Conservation (phyloP, 2,329 filamentous ascomycete genomes). For the Trichoderma sp. region DNA sequence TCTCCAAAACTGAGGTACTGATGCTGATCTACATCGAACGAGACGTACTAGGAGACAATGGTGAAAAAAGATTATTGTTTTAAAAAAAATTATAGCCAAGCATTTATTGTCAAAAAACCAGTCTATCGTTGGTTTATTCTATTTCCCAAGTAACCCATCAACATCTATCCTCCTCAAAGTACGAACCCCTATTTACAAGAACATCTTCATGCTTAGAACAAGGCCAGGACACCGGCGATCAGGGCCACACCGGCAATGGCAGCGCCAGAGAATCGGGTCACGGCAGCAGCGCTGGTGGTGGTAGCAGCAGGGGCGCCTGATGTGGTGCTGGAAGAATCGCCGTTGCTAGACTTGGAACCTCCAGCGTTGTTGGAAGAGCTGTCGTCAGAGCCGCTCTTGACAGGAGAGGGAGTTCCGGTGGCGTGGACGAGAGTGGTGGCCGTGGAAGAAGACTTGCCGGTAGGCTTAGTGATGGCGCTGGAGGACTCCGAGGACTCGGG, state of each 20-base stretch:
- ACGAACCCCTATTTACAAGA: constrained; percentile 6
- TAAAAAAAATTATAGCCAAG: not conserved
- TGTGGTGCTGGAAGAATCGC: constrained; percentile 9
- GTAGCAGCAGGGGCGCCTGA: not conserved
- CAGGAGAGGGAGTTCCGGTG: constrained; percentile 9
- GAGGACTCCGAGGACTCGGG: constrained; percentile 34
- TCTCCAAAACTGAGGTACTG: not conserved
- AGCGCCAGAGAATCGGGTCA: constrained; percentile 23
- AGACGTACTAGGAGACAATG: not conserved
- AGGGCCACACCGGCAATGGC: constrained; percentile 25
- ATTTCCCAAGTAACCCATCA: not conserved
- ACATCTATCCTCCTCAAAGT: not conserved
- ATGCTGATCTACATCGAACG: not conserved
- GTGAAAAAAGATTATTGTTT: not conserved
- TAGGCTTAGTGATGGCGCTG: not conserved
- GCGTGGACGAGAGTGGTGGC: constrained; percentile 11
- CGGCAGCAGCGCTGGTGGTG: not conserved
- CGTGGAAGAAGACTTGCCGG: constrained; percentile 11
- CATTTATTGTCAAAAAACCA: constrained; percentile 13
- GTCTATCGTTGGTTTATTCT: constrained; percentile 18
- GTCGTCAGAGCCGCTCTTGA: not conserved
- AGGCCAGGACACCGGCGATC: constrained; percentile 19
- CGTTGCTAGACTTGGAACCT: constrained; percentile 2
- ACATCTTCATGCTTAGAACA: constrained; percentile 23
- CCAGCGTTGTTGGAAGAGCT: constrained; percentile 5